Evolutionary conservation across 1,284 basidiomycete genomes (phyloP), one percentile per base, ranked within the genome.

Genomic region (Ceratobasidium sp.): DNA sequence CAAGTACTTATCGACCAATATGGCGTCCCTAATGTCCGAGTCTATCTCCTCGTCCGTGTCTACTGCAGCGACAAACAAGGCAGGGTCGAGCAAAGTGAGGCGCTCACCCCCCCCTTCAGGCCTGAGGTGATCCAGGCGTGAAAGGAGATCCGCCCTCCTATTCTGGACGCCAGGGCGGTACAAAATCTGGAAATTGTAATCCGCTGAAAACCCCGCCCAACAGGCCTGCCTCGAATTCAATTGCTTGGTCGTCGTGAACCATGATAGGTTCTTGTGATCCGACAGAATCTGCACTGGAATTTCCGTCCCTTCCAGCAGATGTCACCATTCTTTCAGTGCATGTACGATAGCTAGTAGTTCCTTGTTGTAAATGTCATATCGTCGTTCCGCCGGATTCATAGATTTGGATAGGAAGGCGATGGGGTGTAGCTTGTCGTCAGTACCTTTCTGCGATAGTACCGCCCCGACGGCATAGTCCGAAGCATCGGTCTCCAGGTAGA

Each of bases 331-430:
- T 36, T 80, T 72, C 0, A 85, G 73, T 0, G 81, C 76, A n/a
- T 76, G 25, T 1, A 84, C 79, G 18, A 86, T 81, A 0, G 82
- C 82, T 0, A 85, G 75, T 49, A 87, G 67, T 78, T 87, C 84
- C 70, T 81, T 78, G 75, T 87, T 82, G 74, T 79, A 77, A 46
- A 78, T 78, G 21, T 73, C 75, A 75, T 80, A 82, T 73, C 81
- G 82, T 6, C 70, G 64, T 67, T 83, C 78, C 1, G 81, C 77
- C 0, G 76, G 62, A 9, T 28, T 70, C 9, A 74, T 16, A 16
- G 58, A 79, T 16, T 77, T 71, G 3, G 78, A 80, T 48, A 75
- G 64, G 73, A 78, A 79, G 0, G 76, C 79, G 3, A 80, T 69
- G 0, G 80, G 80, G 25, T 77, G 77, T 5, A 76, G 73, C 4